phyloP scores from a whole-genome alignment of 768 basidiomycete genomes.

The Exidia glandulosa region DNA sequence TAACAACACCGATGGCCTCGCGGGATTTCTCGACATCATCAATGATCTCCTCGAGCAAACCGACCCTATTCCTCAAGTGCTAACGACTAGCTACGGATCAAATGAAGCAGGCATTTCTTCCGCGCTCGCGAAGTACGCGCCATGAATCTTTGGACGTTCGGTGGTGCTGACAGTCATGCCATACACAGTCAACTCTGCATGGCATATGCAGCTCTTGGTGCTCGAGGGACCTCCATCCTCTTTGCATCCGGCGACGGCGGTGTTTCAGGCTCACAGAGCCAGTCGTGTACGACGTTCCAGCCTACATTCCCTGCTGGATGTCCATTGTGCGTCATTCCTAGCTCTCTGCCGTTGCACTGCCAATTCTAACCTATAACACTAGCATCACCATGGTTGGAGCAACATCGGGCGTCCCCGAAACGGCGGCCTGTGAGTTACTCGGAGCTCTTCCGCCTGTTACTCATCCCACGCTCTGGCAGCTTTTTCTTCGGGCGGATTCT shows the following conservation, averaged over 20 bases:
- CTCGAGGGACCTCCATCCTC: conserved; percentile 25
- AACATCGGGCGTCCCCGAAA: conserved; percentile 16
- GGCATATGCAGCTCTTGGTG: conserved; percentile 22
- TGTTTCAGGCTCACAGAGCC: conserved; percentile 17
- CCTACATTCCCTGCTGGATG: conserved; percentile 27
- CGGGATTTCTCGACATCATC: conserved; percentile 22
- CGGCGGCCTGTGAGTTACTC: conserved; percentile 9
- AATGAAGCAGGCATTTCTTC: conserved; percentile 17
- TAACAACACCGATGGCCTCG: conserved; percentile 36
- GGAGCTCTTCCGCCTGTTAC: no score
- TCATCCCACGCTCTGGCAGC: background rate
- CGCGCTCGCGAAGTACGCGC: conserved; percentile 18
- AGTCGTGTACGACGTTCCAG: conserved; percentile 16
- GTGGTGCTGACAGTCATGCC: background rate
- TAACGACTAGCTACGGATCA: conserved; percentile 24
- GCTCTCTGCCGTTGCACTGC: background rate
- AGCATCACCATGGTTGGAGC: conserved; percentile 27
- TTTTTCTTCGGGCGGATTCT: conserved; percentile 12
- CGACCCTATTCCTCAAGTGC: conserved; percentile 31
- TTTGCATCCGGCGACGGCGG: conserved; percentile 30
- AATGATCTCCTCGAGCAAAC: conserved; percentile 22
- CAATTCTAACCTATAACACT: background rate
- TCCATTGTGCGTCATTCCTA: conserved; percentile 16
- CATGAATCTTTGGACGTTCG: conserved; percentile 17
- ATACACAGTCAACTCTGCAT: conserved; percentile 14